These are phyloP conservation scores for Eucalyptus victrix DNA, from an alignment of 345 rosid genomes.

Conservation along the genomic window DNA sequence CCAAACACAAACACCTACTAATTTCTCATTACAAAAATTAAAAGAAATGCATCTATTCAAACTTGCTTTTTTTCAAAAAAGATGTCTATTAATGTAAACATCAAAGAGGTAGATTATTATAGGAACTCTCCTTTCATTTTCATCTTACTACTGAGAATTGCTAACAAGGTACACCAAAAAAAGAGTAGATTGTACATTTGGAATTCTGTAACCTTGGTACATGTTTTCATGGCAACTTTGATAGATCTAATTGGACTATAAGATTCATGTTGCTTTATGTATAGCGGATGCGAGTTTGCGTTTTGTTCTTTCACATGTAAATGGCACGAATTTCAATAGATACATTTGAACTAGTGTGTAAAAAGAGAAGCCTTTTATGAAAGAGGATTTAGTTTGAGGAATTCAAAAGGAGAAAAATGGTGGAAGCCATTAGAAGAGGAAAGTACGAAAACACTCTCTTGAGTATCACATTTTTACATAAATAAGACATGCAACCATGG, in stretches of 20 bases:
- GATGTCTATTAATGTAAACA: neutral
- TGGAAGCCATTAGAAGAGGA: neutral
- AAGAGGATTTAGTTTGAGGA: neutral
- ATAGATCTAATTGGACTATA: neutral
- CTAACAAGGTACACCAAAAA: neutral
- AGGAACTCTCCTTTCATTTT: neutral
- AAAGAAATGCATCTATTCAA: neutral
- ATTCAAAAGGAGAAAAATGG: neutral
- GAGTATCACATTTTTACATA: neutral
- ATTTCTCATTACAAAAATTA: neutral
- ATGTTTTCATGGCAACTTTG: neutral
- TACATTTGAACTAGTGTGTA: neutral
- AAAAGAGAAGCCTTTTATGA: neutral
- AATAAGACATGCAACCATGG: neutral
- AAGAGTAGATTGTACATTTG: neutral
- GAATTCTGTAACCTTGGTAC: neutral
- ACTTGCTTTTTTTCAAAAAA: neutral
- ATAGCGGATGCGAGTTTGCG: neutral
- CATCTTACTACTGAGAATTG: neutral
- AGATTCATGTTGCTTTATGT: neutral
- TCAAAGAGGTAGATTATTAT: too few relatives aligned
- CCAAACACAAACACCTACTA: neutral
- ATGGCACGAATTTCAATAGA: neutral
- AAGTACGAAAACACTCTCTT: neutral
- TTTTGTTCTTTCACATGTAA: neutral